These are phyloP conservation scores for Fusarium bactridioides DNA, from an alignment of 2,329 filamentous ascomycete genomes.

Conservation along the genomic window DNA sequence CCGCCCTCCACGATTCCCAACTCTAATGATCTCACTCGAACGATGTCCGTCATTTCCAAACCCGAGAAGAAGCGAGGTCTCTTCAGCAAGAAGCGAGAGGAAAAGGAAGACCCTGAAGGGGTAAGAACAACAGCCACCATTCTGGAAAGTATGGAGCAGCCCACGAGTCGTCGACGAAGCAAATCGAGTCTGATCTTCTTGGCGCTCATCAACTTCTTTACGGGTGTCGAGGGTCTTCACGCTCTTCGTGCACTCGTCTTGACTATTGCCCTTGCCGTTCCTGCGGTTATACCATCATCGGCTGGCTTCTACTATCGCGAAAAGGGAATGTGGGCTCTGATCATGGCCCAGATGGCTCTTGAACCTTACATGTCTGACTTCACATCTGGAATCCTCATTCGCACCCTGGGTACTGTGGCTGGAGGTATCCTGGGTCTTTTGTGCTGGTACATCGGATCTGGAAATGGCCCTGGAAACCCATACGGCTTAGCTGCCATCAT, in stretches of 20 bases:
- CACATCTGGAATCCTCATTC: constrained; percentile 19
- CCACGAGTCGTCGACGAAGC: constrained; percentile 4
- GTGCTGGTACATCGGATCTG: constrained; percentile 14
- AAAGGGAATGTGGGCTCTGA: constrained; percentile 32
- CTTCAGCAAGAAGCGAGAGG: neutral
- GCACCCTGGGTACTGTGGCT: constrained; percentile 8
- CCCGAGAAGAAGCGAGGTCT: constrained; percentile 4
- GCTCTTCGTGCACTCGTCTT: neutral
- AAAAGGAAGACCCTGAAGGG: neutral
- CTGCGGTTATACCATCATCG: constrained; percentile 5
- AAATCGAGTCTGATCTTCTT: constrained; percentile 2
- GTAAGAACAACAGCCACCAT: neutral
- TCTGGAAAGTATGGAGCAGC: constrained; percentile 1
- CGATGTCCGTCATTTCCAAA: neutral
- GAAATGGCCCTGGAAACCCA: constrained; percentile 8
- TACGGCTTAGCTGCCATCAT: constrained; percentile 31
- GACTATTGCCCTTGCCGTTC: constrained; percentile 5
- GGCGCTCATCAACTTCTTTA: constrained; percentile 8
- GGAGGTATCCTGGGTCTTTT: constrained; percentile 11
- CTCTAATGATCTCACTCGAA: neutral
- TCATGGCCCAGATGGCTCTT: constrained; percentile 33
- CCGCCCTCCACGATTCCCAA: constrained; percentile 9
- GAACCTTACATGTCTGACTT: constrained; percentile 33
- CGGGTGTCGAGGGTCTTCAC: neutral
- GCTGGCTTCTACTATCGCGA: constrained; percentile 33